phyloP scores from a whole-genome alignment of 208 protist species.

The Trypanosoma cruzi region DNA sequence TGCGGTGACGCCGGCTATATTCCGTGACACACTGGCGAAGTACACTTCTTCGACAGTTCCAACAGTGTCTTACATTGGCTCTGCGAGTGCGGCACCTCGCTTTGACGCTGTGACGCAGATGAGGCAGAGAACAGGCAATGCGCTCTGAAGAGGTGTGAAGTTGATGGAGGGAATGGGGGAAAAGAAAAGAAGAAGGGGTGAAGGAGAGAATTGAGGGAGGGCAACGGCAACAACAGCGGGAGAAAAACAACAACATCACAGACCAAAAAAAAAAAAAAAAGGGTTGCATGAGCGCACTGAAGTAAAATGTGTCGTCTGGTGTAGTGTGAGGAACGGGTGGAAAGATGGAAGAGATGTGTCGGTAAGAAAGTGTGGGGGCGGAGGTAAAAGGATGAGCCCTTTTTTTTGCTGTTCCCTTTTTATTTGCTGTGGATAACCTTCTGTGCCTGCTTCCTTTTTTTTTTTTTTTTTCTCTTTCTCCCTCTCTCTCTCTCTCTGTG shows the following conservation, averaged over 20 bases:
- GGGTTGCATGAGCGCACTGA: not conserved
- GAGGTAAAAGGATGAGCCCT: not conserved
- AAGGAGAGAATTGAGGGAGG: not conserved
- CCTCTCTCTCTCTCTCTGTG: not conserved
- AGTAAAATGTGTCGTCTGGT: not conserved
- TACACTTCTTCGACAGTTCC: slow-evolving; percentile 63
- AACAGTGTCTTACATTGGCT: slow-evolving; percentile 79
- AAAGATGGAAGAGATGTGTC: not conserved
- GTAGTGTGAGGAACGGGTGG: not conserved
- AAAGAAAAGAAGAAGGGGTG: not conserved
- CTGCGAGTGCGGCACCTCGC: slow-evolving; percentile 50
- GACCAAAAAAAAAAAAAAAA: not conserved
- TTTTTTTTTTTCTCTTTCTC: not conserved
- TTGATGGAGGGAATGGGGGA: not conserved
- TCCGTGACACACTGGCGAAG: slow-evolving; percentile 75
- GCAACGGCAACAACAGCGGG: no score
- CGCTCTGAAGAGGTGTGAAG: not conserved
- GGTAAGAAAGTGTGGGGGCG: not conserved
- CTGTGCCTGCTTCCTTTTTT: not conserved
- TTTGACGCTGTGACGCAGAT: slow-evolving; percentile 50
- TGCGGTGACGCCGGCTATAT: slow-evolving; percentile 84
- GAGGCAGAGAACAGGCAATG: slow-evolving; percentile 12
- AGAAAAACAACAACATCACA: no score
- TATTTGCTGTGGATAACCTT: not conserved
- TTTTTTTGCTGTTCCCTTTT: not conserved